Conservation (phyloP, 768 basidiomycete genomes). For the Phylloporus rhodoxanthus region DNA sequence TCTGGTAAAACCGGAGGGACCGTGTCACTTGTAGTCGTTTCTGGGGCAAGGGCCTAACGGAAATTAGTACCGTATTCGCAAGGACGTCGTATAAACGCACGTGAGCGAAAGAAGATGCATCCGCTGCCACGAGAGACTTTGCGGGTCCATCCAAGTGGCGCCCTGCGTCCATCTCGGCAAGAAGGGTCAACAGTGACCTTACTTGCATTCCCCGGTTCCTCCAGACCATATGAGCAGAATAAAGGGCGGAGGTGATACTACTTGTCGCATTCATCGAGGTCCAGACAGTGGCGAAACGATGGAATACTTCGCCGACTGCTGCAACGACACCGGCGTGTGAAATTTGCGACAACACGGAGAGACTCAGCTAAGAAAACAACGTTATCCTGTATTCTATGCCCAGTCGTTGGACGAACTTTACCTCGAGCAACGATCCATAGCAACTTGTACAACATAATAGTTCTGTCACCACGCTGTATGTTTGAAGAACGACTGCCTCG, state of each 20-base stretch:
- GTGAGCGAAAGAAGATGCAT: conserved; percentile 55
- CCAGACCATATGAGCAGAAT: conserved; percentile 57
- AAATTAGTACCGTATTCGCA: background rate
- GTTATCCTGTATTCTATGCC: conserved; percentile 4
- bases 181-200: conserved; percentile 53
- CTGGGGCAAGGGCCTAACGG: conserved; percentile 38
- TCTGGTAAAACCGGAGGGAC: conserved; percentile 48
- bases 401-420: conserved; percentile 24
- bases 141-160: conserved; percentile 48
- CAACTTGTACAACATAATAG: conserved; percentile 58
- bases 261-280: conserved; percentile 63
- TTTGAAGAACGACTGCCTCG: conserved; percentile 39
- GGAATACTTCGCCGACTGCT: conserved; percentile 65
- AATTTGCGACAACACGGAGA: conserved; percentile 49
- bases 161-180: conserved; percentile 61
- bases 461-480: conserved; percentile 54
- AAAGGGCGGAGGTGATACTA: conserved; percentile 53
- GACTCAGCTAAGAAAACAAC: conserved; percentile 38
- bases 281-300: conserved; percentile 69
- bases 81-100: conserved; percentile 34
- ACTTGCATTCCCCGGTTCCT: conserved; percentile 61
- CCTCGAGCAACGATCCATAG: conserved; percentile 66
- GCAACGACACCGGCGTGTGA: conserved; percentile 48
- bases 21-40: conserved; percentile 26
- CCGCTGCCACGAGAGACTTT: conserved; percentile 54